Conservation (phyloP, 177 flowering plant genomes). For the Tripterygium wilfordii region DNA sequence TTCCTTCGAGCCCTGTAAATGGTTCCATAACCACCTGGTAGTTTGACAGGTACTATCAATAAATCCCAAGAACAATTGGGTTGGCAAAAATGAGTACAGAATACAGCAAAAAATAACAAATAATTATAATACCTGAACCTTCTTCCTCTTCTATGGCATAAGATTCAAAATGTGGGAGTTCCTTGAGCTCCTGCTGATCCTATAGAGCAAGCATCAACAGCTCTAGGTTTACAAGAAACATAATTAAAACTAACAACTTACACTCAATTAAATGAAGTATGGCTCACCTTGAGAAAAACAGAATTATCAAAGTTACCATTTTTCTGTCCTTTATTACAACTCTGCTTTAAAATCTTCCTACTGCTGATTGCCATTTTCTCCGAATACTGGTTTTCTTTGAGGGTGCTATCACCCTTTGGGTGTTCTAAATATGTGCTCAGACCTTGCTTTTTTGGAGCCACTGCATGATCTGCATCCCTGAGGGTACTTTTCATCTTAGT, state of each 20-base stretch:
- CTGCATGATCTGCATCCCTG: conserved; percentile 3
- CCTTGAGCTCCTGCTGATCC: conserved; percentile 39
- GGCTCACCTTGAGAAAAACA: conserved; percentile 17
- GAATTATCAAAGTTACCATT: neutral
- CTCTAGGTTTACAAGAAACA: neutral
- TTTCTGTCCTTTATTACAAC: conserved; percentile 7
- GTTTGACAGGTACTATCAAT: conserved; percentile 2
- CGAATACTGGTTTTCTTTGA: conserved; percentile 7
- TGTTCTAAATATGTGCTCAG: conserved; percentile 2
- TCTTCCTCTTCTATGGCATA: conserved; percentile 79
- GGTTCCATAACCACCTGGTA: conserved; percentile 95
- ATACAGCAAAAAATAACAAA: neutral
- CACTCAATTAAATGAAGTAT: neutral
- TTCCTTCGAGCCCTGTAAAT: conserved; percentile 79
- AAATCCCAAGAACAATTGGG: neutral
- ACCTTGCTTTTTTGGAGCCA: conserved; percentile 12
- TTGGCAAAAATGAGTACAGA: neutral
- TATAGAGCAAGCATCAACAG: conserved; percentile 19
- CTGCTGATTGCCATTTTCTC: neutral
- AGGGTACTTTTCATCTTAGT: conserved; percentile 6
- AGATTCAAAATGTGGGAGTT: conserved; percentile 56
- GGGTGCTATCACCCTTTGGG: neutral
- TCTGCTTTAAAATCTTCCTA: conserved; percentile 4
- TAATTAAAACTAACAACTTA: neutral
- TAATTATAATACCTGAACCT: conserved; percentile 73